These are phyloP conservation scores for Inonotus obliquus DNA, from an alignment of 1,284 basidiomycete genomes.

Conservation along the genomic window DNA sequence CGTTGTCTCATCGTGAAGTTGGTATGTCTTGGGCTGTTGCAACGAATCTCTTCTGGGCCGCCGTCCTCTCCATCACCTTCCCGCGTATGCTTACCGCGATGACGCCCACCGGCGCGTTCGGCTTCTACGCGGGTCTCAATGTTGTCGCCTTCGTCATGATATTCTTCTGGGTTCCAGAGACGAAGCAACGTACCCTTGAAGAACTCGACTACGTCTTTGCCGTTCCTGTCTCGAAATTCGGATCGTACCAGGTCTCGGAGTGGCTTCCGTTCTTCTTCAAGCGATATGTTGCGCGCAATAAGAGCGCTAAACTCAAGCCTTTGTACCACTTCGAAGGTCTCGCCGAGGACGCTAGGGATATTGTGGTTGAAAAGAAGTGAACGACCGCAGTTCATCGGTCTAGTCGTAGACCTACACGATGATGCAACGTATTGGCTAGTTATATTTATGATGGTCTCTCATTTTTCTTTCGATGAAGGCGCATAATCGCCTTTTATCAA, in stretches of 20 bases:
- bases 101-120: slow-evolving; percentile 43
- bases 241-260: slow-evolving; percentile 47
- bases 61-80: slow-evolving; percentile 56
- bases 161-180: slow-evolving; percentile 48
- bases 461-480: background rate
- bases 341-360: slow-evolving; percentile 40
- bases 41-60: slow-evolving; percentile 47
- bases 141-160: slow-evolving; percentile 48
- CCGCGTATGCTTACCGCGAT: slow-evolving; percentile 49
- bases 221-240: slow-evolving; percentile 52
- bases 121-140: slow-evolving; percentile 53
- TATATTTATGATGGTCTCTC: too few species aligned
- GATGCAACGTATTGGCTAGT: too few species aligned
- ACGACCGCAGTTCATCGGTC: background rate
- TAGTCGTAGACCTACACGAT: too few species aligned
- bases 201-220: slow-evolving; percentile 60
- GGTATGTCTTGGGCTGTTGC: slow-evolving; percentile 53
- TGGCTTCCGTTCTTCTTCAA: slow-evolving; percentile 61
- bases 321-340: slow-evolving; percentile 49
- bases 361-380: slow-evolving; percentile 26
- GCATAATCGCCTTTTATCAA: background rate
- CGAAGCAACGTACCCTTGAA: slow-evolving; percentile 64
- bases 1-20: slow-evolving; percentile 51
- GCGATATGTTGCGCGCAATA: slow-evolving; percentile 47
- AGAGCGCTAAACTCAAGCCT: slow-evolving; percentile 37